phyloP scores from a whole-genome alignment of 2,329 filamentous ascomycete species.

The Neoarthrinium moseri region DNA sequence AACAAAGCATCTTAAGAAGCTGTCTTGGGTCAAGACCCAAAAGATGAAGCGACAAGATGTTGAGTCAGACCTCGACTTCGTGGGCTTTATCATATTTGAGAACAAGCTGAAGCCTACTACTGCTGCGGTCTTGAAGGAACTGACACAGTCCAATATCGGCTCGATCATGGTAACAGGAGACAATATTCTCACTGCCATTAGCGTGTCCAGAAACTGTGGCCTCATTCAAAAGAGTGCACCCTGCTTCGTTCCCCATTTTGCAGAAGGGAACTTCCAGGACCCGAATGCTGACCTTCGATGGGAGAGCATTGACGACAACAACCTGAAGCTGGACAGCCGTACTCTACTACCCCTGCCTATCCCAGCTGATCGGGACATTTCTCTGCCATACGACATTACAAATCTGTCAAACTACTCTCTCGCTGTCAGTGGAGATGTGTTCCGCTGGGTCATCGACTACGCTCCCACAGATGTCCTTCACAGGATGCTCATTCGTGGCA shows the following conservation, averaged over 20 bases:
- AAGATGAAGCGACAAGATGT: constrained; percentile 88
- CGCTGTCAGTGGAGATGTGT: constrained; percentile 89
- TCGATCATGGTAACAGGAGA: constrained; percentile 97
- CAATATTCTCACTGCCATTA: constrained; percentile 95
- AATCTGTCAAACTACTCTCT: constrained; percentile 84
- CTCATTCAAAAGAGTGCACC: constrained; percentile 78
- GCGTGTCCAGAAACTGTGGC: constrained; percentile 86
- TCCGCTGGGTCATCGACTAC: constrained; percentile 94
- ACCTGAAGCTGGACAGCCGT: constrained; percentile 73
- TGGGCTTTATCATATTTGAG: constrained; percentile 97
- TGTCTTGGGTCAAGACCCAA: constrained; percentile 92
- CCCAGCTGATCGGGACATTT: constrained; percentile 72
- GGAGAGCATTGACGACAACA: constrained; percentile 91
- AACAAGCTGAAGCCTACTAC: constrained; percentile 96
- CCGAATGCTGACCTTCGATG: constrained; percentile 74
- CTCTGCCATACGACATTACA: constrained; percentile 79
- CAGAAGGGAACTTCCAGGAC: constrained; percentile 72
- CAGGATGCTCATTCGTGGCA: constrained; percentile 83
- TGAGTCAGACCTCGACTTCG: constrained; percentile 80
- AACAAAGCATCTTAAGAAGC: constrained; percentile 79
- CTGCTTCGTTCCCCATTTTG: constrained; percentile 90
- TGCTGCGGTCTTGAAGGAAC: constrained; percentile 75
- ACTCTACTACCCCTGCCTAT: constrained; percentile 75
- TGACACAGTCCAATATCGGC: constrained; percentile 79
- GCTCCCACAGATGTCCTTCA: constrained; percentile 77